Percentiles rank a stretch among this genome's conserved stretches.
Conservation (phyloP, 75 land plant genomes). For the Picea glauca region DNA sequence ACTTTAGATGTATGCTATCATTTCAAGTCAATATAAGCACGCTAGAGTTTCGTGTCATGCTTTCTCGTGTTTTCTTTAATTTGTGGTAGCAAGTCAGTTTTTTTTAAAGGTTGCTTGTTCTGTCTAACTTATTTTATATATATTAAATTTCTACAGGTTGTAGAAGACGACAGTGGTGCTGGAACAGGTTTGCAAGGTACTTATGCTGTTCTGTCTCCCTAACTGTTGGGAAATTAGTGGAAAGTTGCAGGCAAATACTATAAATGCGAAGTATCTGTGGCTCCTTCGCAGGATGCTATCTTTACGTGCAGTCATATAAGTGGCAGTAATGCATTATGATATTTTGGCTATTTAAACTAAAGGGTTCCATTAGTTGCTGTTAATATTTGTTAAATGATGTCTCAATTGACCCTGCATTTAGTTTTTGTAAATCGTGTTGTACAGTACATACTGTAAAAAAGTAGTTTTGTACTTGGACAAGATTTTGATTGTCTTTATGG, state of each 20-base stretch:
- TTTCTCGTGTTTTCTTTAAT: not conserved
- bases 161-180: slow-evolving; percentile 2
- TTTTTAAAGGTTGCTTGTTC: not conserved
- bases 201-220: not conserved
- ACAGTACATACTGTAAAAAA: not conserved
- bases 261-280: not conserved
- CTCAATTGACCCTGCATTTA: not conserved
- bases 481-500: not conserved
- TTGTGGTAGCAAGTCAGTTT: not conserved
- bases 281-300: not conserved
- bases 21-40: too few species aligned
- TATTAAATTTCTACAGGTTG: not conserved
- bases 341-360: not conserved
- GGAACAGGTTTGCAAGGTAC: not conserved
- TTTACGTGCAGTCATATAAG: not conserved
- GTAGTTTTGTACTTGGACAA: not conserved
- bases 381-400: not conserved
- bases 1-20: too few species aligned
- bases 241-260: not conserved
- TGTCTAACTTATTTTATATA: not conserved
- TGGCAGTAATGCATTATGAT: not conserved
- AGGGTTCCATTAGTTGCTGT: not conserved
- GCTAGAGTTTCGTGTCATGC: not conserved
- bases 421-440: not conserved
- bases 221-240: not conserved